These are phyloP conservation scores for Pyrenula massariospora DNA, from an alignment of 495 filamentous ascomycete species.

Conservation along the genomic window DNA sequence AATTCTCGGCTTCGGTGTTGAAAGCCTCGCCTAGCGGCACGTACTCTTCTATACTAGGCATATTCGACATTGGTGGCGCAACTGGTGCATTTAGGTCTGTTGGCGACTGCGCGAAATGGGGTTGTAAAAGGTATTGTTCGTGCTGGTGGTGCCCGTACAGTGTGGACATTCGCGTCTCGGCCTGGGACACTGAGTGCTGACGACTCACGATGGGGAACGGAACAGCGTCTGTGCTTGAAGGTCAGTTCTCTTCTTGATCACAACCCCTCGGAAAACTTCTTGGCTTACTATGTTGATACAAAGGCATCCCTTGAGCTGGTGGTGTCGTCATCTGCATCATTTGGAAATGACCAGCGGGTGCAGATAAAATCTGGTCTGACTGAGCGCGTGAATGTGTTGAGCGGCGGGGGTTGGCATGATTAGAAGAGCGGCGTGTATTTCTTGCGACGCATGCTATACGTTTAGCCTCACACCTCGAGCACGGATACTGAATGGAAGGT, in stretches of 20 bases:
- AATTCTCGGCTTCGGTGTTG: neutral
- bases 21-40: neutral
- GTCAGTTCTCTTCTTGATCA: no score
- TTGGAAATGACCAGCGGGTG: neutral
- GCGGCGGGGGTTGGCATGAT: neutral
- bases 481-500: neutral
- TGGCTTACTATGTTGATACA: no score
- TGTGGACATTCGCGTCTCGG: no score
- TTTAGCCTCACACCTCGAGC: slow-evolving; percentile 19
- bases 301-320: no score
- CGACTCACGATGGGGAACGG: no score
- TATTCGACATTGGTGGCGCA: neutral
- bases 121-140: slow-evolving; percentile 12
- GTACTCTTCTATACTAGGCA: neutral
- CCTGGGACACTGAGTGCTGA: no score
- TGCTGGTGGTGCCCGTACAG: no score
- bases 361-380: neutral
- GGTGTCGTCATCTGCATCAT: neutral
- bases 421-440: slow-evolving; percentile 2
- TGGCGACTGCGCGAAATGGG: neutral
- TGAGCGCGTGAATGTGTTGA: neutral
- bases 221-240: no score
- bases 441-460: slow-evolving; percentile 6
- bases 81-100: neutral
- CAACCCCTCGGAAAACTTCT: no score